phyloP scores from a whole-genome alignment of 306 rosid species.

The Cucurbita maxima region DNA sequence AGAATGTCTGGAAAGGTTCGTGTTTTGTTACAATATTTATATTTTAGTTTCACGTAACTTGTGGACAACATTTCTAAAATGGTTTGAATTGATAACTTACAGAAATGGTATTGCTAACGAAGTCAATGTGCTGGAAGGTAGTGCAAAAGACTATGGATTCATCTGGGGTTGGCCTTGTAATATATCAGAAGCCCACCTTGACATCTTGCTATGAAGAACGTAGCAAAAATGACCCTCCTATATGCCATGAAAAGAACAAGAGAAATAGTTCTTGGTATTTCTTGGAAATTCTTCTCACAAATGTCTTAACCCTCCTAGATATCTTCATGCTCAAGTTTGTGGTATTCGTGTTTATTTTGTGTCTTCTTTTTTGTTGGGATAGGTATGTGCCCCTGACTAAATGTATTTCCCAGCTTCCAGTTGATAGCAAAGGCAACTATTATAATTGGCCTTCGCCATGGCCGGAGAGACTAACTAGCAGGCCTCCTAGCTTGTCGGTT shows the following conservation, averaged over 20 bases:
- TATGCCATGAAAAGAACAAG: slow-evolving; percentile 40
- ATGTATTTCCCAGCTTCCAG: slow-evolving; percentile 57
- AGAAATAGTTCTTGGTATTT: slow-evolving; percentile 71
- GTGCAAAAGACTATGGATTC: slow-evolving; percentile 56
- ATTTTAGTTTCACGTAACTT: background rate
- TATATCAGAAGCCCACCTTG: slow-evolving; percentile 78
- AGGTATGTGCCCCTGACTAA: slow-evolving; percentile 55
- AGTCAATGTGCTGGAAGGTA: slow-evolving; percentile 73
- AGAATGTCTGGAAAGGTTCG: slow-evolving; percentile 68
- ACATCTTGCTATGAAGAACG: slow-evolving; percentile 51
- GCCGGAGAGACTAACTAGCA: slow-evolving; percentile 70
- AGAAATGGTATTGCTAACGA: slow-evolving; percentile 61
- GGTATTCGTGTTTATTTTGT: slow-evolving; percentile 11
- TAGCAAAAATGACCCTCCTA: slow-evolving; percentile 35
- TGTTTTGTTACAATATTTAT: slow-evolving; percentile 17
- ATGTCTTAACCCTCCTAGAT: background rate
- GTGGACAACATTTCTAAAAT: background rate
- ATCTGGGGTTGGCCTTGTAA: slow-evolving; percentile 76
- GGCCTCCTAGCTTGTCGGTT: slow-evolving; percentile 44
- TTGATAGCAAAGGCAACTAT: slow-evolving; percentile 30
- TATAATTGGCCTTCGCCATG: slow-evolving; percentile 73
- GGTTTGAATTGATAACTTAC: slow-evolving; percentile 17
- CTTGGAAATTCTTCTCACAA: background rate
- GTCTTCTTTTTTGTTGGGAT: slow-evolving; percentile 1
- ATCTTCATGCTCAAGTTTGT: background rate